phyloP scores from a whole-genome alignment of 805 yeast genomes.

The Wickerhamiella alocasiicola region DNA sequence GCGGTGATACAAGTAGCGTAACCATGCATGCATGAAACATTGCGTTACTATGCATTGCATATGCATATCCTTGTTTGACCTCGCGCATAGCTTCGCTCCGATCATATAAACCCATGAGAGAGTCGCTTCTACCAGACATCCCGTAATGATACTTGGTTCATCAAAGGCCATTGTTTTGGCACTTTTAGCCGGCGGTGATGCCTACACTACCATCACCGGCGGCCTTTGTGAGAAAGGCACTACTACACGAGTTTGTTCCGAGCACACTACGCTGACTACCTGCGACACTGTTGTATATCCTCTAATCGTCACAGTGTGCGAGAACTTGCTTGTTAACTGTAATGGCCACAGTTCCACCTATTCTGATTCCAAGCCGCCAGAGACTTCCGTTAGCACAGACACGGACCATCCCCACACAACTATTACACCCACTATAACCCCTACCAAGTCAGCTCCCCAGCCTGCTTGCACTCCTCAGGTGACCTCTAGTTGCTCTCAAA shows the following conservation, averaged over 20 bases:
- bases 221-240: slow-evolving; percentile 1
- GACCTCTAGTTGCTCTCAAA: not conserved
- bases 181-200: not conserved
- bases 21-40: not conserved
- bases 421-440: not conserved
- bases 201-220: slow-evolving; percentile 4
- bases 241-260: slow-evolving; percentile 3
- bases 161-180: not conserved
- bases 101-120: no score
- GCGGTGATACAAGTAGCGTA: no score
- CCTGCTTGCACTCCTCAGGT: slow-evolving; percentile 1
- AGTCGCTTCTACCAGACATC: no score
- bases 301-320: slow-evolving; percentile 6
- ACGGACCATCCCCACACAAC: not conserved
- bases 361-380: not conserved
- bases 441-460: not conserved
- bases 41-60: no score
- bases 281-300: slow-evolving; percentile 9
- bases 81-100: no score
- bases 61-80: no score
- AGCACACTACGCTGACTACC: slow-evolving; percentile 6
- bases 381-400: not conserved
- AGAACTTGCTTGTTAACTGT: not conserved
- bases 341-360: slow-evolving; percentile 2
- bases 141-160: not conserved